A percentile compares a stretch with the other conserved stretches of the same genome.
phyloP scores from a whole-genome alignment of 139 green algal genomes.

The Raphidocelis subcapitata region DNA sequence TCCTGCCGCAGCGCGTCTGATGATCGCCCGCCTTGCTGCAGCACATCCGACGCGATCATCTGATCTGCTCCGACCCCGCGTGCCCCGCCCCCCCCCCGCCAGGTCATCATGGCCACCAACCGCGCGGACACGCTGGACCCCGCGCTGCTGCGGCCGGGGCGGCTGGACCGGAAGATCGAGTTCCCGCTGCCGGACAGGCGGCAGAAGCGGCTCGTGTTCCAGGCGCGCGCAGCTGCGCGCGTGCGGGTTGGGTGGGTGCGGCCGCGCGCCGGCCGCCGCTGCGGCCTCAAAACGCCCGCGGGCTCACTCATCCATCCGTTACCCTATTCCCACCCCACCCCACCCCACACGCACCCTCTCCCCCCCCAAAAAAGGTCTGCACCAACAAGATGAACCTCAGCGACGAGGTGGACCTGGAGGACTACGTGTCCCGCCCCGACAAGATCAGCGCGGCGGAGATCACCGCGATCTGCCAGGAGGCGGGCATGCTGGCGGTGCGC shows the following conservation, averaged over 20 bases:
- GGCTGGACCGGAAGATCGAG: slow-evolving; percentile 99
- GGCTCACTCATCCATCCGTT: slow-evolving; percentile 3
- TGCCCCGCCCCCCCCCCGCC: too few relatives aligned
- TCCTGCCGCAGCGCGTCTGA: too few relatives aligned
- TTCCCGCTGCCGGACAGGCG: slow-evolving; percentile 96
- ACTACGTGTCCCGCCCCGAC: slow-evolving; percentile 96
- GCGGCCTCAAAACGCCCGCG: too few relatives aligned
- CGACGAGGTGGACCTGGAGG: slow-evolving; percentile 98
- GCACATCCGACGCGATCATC: too few relatives aligned
- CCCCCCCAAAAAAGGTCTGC: slow-evolving; percentile 71
- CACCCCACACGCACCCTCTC: not conserved
- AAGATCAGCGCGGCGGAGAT: slow-evolving; percentile 99
- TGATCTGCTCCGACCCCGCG: too few relatives aligned
- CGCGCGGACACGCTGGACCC: slow-evolving; percentile 96
- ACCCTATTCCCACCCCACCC: not conserved
- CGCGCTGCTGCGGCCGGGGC: slow-evolving; percentile 93
- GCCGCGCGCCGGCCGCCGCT: too few relatives aligned
- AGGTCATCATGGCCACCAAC: slow-evolving; percentile 99
- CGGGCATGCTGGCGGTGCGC: slow-evolving; percentile 92
- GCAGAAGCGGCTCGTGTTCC: slow-evolving; percentile 99
- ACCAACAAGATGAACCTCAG: slow-evolving; percentile 97
- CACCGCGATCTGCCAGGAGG: slow-evolving; percentile 88
- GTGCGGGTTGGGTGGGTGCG: too few relatives aligned
- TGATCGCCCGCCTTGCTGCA: too few relatives aligned
- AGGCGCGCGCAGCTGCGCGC: slow-evolving; percentile 52